phyloP scores from a whole-genome alignment of 2,329 filamentous ascomycete genomes.

The Colletotrichum destructivum region DNA sequence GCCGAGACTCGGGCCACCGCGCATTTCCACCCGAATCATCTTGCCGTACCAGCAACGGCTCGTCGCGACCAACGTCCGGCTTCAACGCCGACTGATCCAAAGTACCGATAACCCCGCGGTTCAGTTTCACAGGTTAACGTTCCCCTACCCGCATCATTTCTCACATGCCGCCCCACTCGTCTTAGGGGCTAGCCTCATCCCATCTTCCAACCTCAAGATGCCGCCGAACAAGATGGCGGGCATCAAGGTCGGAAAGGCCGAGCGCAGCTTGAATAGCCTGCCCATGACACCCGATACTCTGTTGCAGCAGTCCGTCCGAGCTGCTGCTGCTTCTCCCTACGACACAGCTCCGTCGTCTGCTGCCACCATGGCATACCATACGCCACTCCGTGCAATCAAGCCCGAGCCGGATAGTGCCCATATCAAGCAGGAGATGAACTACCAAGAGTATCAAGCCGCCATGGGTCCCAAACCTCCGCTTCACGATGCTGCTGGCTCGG shows the following conservation, averaged over 20 bases:
- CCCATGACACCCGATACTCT: not conserved
- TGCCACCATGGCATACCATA: not conserved
- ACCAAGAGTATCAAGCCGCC: not conserved
- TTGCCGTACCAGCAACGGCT: no score
- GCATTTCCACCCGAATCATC: no score
- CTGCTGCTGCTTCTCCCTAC: not conserved
- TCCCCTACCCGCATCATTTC: no score
- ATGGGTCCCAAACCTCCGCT: not conserved
- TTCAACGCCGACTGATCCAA: not conserved
- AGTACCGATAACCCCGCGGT: no score
- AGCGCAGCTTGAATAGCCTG: not conserved
- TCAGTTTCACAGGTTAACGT: no score
- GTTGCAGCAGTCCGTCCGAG: not conserved
- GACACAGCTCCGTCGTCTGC: not conserved
- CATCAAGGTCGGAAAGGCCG: conserved; percentile 9
- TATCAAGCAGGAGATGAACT: conserved; percentile 1
- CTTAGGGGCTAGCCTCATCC: not conserved
- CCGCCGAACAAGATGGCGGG: conserved; percentile 20
- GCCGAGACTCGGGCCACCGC: not conserved
- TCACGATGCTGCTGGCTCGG: not conserved
- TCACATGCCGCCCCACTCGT: not conserved
- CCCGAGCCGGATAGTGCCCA: not conserved
- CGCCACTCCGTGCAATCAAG: conserved; percentile 1
- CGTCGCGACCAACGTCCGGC: no score
- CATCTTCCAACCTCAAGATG: conserved; percentile 8